Percentiles rank a stretch among this genome's conserved stretches.
Conservation (phyloP, 208 protist genomes). For the Tritrichomonas musculus region DNA sequence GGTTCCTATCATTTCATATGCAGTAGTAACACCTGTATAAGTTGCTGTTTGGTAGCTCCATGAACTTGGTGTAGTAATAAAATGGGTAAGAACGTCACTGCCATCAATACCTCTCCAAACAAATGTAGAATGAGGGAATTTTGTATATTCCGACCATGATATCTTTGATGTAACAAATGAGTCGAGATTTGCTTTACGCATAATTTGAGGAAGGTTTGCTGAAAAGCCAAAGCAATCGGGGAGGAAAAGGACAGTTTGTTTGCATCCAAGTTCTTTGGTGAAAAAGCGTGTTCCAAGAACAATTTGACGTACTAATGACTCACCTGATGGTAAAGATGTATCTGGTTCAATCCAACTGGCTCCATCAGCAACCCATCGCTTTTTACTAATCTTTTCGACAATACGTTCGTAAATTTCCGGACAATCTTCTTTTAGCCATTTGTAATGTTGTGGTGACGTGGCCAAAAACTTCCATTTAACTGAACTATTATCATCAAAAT, state of each 20-base stretch:
- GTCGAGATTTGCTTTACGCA: not conserved
- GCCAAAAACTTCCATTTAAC: not conserved
- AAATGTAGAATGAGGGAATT: conserved; percentile 31
- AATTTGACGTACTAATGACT: conserved; percentile 34
- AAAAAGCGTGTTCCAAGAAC: not conserved
- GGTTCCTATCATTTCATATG: not conserved
- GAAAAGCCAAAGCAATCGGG: conserved; percentile 25
- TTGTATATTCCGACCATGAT: not conserved
- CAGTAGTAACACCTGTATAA: not conserved
- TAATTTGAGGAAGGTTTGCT: not conserved
- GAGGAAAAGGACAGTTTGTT: not conserved
- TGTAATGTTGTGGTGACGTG: not conserved
- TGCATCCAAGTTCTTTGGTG: not conserved
- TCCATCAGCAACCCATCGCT: not conserved
- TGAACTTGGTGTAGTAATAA: not conserved
- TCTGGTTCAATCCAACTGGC: not conserved
- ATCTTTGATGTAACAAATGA: conserved; percentile 22
- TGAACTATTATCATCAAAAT: not conserved
- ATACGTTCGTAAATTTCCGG: not conserved
- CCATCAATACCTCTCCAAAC: conserved; percentile 39
- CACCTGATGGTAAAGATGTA: not conserved
- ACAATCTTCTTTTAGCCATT: not conserved
- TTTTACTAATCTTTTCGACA: not conserved
- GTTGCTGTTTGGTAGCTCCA: not conserved
- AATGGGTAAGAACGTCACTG: conserved; percentile 20